Evolutionary conservation across 495 filamentous ascomycete species (phyloP).

Genomic region (Lindgomyces ingoldianus): DNA sequence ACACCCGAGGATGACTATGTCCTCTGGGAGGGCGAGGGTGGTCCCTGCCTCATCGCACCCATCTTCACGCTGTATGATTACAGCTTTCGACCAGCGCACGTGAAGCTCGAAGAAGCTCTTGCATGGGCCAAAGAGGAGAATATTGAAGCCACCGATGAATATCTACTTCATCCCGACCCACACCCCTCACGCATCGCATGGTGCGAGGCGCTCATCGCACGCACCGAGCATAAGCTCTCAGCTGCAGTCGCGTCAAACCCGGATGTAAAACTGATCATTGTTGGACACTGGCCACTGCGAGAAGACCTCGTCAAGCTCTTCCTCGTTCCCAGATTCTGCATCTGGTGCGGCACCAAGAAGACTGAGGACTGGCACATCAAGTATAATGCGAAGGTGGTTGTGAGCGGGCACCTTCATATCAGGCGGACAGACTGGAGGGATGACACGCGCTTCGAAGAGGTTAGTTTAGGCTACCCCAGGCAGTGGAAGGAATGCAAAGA

Average conservation of each 20-base stretch:
- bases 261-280: conserved; percentile 41
- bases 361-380: conserved; percentile 46
- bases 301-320: conserved; percentile 44
- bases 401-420: conserved; percentile 47
- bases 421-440: conserved; percentile 47
- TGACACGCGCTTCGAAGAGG: conserved; percentile 46
- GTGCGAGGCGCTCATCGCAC: conserved; percentile 41
- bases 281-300: conserved; percentile 47
- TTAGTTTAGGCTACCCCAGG: conserved; percentile 44
- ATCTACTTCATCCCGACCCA: conserved; percentile 43
- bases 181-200: conserved; percentile 43
- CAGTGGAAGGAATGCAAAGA: conserved; percentile 47
- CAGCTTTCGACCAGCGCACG: conserved; percentile 43
- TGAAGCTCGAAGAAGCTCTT: conserved; percentile 40
- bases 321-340: conserved; percentile 42
- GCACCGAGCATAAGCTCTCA: conserved; percentile 39
- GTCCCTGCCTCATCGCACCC: conserved; percentile 43
- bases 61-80: conserved; percentile 50
- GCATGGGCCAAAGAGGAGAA: conserved; percentile 47
- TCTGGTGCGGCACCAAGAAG: conserved; percentile 48
- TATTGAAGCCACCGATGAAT: conserved; percentile 46
- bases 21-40: conserved; percentile 45
- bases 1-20: conserved; percentile 47
- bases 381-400: conserved; percentile 46
- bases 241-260: conserved; percentile 35